Percentiles rank a stretch among this genome's conserved stretches.
Conservation (phyloP, 2,329 filamentous ascomycete species). For the Amesomyces nigricolor region DNA sequence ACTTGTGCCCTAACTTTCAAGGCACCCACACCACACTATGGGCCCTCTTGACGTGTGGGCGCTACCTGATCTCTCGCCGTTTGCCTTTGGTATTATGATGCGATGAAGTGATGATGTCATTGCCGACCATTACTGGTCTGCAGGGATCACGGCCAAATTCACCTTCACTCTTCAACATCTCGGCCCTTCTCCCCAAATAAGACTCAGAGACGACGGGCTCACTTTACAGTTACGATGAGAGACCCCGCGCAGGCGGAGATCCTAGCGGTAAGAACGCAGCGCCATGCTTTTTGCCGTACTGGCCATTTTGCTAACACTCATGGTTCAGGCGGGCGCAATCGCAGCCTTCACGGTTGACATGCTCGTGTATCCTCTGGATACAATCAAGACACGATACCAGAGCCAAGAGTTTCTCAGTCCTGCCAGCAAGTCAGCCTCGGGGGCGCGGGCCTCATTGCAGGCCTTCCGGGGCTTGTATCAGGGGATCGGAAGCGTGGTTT, state of each 20-base stretch:
- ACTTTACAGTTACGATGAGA: not conserved
- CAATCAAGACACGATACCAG: slow-evolving; percentile 80
- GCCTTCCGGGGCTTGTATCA: slow-evolving; percentile 73
- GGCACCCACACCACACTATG: no score
- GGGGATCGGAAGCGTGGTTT: slow-evolving; percentile 75
- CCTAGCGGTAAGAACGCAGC: not conserved
- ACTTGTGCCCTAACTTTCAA: no score
- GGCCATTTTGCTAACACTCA: not conserved
- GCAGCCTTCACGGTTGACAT: slow-evolving; percentile 84
- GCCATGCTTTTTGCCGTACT: no score
- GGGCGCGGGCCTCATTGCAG: slow-evolving; percentile 46
- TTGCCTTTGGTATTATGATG: no score
- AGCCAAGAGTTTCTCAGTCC: slow-evolving; percentile 66
- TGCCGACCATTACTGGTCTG: no score
- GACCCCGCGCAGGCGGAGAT: slow-evolving; percentile 6
- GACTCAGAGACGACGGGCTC: no score
- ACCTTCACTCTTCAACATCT: no score
- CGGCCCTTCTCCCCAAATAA: no score
- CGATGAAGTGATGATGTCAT: no score
- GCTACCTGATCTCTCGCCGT: no score
- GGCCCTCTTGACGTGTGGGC: no score
- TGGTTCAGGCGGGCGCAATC: slow-evolving; percentile 66
- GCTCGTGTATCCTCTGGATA: slow-evolving; percentile 82
- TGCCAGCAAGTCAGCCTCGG: slow-evolving; percentile 53
- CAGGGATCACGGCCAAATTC: no score